A percentile compares a stretch with the other conserved stretches of the same genome.
Evolutionary conservation across 257 asterid genomes (phyloP).

Genomic region (Paraleonurus japonicus): DNA sequence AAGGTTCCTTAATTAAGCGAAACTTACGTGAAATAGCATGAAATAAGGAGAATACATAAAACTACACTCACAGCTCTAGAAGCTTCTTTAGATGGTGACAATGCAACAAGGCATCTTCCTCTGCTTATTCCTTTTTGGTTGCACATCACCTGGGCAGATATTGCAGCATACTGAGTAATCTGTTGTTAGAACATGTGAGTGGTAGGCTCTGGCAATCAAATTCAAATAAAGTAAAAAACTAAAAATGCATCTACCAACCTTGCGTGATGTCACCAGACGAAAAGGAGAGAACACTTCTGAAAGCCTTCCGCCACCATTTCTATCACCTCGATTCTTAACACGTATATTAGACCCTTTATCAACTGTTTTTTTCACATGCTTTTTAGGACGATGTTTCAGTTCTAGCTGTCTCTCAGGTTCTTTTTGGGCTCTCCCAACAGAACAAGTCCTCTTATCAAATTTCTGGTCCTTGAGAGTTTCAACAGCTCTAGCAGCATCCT

Average conservation of each 20-base stretch:
- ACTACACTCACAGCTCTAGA: constrained; percentile 61
- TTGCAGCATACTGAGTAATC: constrained; percentile 7
- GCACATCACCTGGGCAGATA: constrained; percentile 58
- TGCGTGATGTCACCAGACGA: constrained; percentile 65
- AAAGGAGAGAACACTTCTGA: constrained; percentile 66
- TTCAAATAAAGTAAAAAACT: too few species aligned
- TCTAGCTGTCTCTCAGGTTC: constrained; percentile 66
- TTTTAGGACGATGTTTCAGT: constrained; percentile 55
- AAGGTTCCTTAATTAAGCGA: background rate
- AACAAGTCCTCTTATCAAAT: constrained; percentile 64
- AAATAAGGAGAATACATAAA: background rate
- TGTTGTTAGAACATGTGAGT: background rate
- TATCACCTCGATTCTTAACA: constrained; percentile 62
- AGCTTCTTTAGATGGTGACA: constrained; percentile 68
- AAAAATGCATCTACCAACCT: constrained; percentile 41
- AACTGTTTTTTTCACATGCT: constrained; percentile 53
- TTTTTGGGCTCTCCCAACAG: constrained; percentile 68
- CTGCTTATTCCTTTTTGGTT: constrained; percentile 63
- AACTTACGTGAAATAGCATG: background rate
- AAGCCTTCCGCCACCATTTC: constrained; percentile 56
- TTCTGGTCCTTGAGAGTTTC: constrained; percentile 61
- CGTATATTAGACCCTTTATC: constrained; percentile 60
- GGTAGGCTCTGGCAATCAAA: background rate
- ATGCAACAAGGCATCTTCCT: constrained; percentile 71
- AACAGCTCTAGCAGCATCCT: constrained; percentile 80